A percentile compares a stretch with the other conserved stretches of the same genome.
Conservation (phyloP, 805 yeast genomes). For the Ogataea wickerhamii region DNA sequence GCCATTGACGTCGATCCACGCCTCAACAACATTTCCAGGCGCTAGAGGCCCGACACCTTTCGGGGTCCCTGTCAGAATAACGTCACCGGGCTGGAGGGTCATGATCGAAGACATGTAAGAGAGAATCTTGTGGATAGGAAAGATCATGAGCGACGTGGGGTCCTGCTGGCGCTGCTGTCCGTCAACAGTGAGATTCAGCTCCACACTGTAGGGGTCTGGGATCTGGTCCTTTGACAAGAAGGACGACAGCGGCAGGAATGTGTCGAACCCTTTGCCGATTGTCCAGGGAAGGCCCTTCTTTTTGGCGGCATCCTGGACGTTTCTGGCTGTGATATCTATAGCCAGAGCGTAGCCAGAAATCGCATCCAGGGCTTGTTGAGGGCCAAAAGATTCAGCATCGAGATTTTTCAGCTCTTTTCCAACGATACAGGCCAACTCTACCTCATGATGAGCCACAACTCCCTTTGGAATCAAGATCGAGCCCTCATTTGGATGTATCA, state of each 20-base stretch:
- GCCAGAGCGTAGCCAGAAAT: conserved; percentile 88
- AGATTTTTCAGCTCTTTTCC: conserved; percentile 61
- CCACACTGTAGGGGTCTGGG: conserved; percentile 70
- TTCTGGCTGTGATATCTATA: conserved; percentile 91
- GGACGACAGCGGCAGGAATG: conserved; percentile 83
- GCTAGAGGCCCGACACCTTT: conserved; percentile 87
- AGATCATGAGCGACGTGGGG: conserved; percentile 77
- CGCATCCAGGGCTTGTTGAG: conserved; percentile 67
- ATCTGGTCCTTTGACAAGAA: conserved; percentile 64
- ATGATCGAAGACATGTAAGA: conserved; percentile 81
- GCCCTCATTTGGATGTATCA: conserved; percentile 63
- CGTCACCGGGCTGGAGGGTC: conserved; percentile 88
- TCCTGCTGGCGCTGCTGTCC: conserved; percentile 71
- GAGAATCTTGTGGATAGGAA: conserved; percentile 77
- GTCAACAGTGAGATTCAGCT: conserved; percentile 63
- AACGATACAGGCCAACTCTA: conserved; percentile 81
- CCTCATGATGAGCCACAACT: conserved; percentile 82
- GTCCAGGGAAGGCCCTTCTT: conserved; percentile 95
- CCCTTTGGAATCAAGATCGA: conserved; percentile 84
- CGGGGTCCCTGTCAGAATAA: conserved; percentile 94
- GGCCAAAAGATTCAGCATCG: conserved; percentile 51
- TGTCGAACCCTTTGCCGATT: conserved; percentile 94
- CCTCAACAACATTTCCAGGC: conserved; percentile 77
- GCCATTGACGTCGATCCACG: conserved; percentile 57
- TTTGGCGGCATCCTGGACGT: conserved; percentile 93